Base-by-base conservation (phyloP, 208 protist genomes). In the Trypanosomatidae sp. region DNA sequence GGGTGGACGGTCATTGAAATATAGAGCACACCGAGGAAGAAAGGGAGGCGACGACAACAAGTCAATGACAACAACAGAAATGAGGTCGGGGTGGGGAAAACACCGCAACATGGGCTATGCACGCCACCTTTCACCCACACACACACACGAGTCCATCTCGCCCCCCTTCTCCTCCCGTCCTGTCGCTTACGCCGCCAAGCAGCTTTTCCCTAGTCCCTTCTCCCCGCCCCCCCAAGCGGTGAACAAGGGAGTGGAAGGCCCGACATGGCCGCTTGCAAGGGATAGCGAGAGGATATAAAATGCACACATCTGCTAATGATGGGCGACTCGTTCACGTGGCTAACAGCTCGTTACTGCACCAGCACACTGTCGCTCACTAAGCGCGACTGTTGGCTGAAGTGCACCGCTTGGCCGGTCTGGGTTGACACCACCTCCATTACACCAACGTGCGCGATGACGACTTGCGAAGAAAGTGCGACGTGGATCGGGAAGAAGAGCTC, bases 401-500 rank as follows among this genome's bases (percentile, higher is more conserved):
- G 80, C 60, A 93, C 80, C 0, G 84, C 76, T 53, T 79, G 66
- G 4, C 87, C 90, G 22, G 59, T 91, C 46, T 95, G 81, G 28
- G 76, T 79, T 69, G 71, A 76, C 59, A 92, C 79, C 55, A 85
- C 92, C 66, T 93, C 88, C 44, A 65, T 68, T 43, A 95, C 90
- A 0, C 30, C 49, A 10, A 97, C 92, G 25, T 76, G 62, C 2
- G 77, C 92, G 19, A 94, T 30, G 47, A 77, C 87, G 8, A 75
- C 70, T 13, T 46, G 17, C 0, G 90, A 82, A 17, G 69, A 62
- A 64, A 97, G 91, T 25, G 59, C 67, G 2, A 95, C 83, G 58
- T 85, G 71, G 33, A 94, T 86, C 0, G 92, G 92, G 76, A 97
- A 97, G 77, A 95, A 95, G 15, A 88, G 69, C 41, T 86, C 68